Conservation (phyloP, 2,329 filamentous ascomycete species). For the Magnaporthales sp. region DNA sequence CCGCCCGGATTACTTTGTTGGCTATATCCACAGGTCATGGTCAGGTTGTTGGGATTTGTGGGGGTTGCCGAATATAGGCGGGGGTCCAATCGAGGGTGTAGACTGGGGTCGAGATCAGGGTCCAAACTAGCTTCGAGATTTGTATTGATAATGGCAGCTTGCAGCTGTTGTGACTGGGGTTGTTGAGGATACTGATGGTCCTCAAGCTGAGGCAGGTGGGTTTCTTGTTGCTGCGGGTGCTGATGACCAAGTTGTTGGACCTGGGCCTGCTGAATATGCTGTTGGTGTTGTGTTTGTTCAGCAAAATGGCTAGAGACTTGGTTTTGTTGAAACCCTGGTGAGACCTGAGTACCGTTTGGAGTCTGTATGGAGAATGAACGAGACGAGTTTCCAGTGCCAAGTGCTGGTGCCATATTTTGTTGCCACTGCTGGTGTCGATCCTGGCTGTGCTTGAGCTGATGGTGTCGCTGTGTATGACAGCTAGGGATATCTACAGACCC, state of each 20-base stretch:
- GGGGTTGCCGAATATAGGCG: neutral
- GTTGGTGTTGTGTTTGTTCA: neutral
- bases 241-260: constrained; percentile 12
- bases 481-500: constrained; percentile 15
- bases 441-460: neutral
- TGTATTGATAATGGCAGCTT: constrained; percentile 9
- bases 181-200: constrained; percentile 28
- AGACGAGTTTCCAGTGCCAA: neutral
- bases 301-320: neutral
- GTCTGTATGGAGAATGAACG: neutral
- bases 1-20: neutral
- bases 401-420: neutral
- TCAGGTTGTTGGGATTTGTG: neutral
- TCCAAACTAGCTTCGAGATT: constrained; percentile 6
- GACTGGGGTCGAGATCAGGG: neutral
- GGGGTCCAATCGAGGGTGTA: constrained; percentile 2
- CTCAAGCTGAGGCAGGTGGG: constrained; percentile 9
- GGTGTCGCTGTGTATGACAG: neutral
- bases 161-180: constrained; percentile 21
- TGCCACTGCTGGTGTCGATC: constrained; percentile 12
- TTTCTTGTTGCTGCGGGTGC: constrained; percentile 5
- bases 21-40: constrained; percentile 19
- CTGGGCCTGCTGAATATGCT: neutral
- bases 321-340: neutral
- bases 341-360: neutral